Evolutionary conservation across 1,139 yeast genomes (phyloP), one percentile per base, ranked within the genome.

Genomic region (Saccharomycopsis phalli): DNA sequence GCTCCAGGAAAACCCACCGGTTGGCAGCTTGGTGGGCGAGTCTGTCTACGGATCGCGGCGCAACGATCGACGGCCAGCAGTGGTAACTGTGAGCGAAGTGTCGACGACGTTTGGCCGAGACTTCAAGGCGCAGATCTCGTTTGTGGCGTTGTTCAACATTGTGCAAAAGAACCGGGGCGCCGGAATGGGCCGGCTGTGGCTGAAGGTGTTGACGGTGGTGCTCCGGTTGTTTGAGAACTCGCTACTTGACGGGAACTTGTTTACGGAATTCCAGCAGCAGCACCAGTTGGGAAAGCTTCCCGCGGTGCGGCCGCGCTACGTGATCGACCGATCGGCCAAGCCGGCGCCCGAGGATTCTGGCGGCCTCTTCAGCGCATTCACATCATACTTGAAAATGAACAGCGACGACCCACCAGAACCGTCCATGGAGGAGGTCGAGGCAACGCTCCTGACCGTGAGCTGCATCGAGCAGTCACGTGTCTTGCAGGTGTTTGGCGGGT

Each of bases 331-430:
- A 14, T 30, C 41, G 8, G 23, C 17, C 31, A 74, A 74, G 44
- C 71, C 83, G 49, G 62, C 74, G 0, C 76, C 75, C 44, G 68
- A 72, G 0, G 71, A 68, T 18, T 81, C 76, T 51, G 94, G 78
- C 30, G 86, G 97, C 2, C 57, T 93, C 19, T 73, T 93, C 45
- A 83, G 95, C 1, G 82, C 97, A 0, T 79, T 93, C 51, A 87
- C 96, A 1, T 86, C 95, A 0, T 88, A 87, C 53, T 70, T 93
- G 58, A 83, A 93, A 50, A 93, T 96, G 13, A 76, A 81, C 46
- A 68, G 81, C 0, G 96, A 87, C 51, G 94, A 83, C 31, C 79
- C 84, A 2, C 81, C 83, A 5, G 96, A 88, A 56, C 98, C 98
- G 3, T 74, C 93, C 1, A 94, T 82, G 44, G 94, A 82, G 51